These are phyloP conservation scores for Globisporangium paroecandrum DNA, from an alignment of 352 stramenopile genomes.

Conservation along the genomic window DNA sequence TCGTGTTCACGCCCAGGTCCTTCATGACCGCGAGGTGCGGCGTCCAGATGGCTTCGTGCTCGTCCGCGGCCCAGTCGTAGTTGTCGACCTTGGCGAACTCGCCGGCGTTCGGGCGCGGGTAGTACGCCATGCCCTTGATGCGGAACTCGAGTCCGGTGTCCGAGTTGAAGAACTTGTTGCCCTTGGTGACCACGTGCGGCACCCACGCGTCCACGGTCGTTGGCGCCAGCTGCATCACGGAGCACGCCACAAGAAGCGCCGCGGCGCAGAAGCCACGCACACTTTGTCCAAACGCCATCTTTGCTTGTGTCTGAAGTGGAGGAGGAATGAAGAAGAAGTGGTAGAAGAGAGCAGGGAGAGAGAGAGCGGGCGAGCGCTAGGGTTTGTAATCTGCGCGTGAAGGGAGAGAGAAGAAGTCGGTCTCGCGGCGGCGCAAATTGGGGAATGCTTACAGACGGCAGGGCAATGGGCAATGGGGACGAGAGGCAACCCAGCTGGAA, in stretches of 20 bases:
- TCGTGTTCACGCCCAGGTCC: conserved; percentile 57
- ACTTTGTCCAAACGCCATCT: conserved; percentile 11
- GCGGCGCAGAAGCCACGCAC: conserved; percentile 9
- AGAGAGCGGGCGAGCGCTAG: not conserved
- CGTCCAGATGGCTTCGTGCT: conserved; percentile 58
- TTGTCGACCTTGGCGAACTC: conserved; percentile 35
- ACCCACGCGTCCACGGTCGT: conserved; percentile 15
- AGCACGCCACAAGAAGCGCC: conserved; percentile 7
- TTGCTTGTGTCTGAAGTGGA: not conserved
- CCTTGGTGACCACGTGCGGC: conserved; percentile 44
- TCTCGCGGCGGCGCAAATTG: not conserved
- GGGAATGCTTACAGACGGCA: not conserved
- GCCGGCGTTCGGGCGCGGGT: conserved; percentile 59
- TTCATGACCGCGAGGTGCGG: conserved; percentile 49
- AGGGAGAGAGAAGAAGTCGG: not conserved
- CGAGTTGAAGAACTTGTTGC: conserved; percentile 72
- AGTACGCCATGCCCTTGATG: conserved; percentile 72
- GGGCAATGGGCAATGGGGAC: not conserved
- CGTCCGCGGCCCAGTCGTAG: conserved; percentile 63
- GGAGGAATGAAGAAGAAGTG: not conserved
- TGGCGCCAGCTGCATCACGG: conserved; percentile 1
- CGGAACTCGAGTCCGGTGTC: conserved; percentile 50
- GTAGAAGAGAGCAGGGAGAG: not conserved
- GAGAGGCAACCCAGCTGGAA: not conserved
- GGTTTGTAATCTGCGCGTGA: not conserved